phyloP scores from a whole-genome alignment of 345 rosid genomes.

The rapeseed (Brassica napus) region DNA sequence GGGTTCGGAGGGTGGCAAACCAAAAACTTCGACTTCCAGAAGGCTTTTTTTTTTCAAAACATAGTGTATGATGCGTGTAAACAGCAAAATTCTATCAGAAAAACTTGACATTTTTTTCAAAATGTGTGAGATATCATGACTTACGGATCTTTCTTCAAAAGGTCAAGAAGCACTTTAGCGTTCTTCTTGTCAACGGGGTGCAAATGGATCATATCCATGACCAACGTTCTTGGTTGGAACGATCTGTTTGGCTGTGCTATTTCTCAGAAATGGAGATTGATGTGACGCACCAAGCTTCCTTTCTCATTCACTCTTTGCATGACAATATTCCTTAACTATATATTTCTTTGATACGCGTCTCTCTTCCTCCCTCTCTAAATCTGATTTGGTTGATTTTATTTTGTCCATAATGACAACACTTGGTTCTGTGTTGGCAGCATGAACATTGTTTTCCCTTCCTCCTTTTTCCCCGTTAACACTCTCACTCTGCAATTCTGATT shows the following conservation, averaged over 20 bases:
- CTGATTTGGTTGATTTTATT: neutral
- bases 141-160: no score
- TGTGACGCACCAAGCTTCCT: neutral
- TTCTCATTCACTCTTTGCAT: neutral
- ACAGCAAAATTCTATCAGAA: no score
- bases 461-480: no score
- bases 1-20: no score
- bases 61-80: no score
- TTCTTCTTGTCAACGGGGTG: neutral
- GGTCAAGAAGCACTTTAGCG: neutral
- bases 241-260: neutral
- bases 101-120: no score
- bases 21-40: no score
- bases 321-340: neutral
- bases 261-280: neutral
- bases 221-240: neutral
- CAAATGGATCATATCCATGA: neutral
- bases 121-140: no score
- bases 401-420: neutral
- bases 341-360: neutral
- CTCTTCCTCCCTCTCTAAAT: neutral
- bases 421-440: no score
- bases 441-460: no score
- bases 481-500: no score
- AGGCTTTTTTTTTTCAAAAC: no score